Evolutionary conservation across 768 basidiomycete genomes (phyloP).

Genomic region (Collybia mongolica): DNA sequence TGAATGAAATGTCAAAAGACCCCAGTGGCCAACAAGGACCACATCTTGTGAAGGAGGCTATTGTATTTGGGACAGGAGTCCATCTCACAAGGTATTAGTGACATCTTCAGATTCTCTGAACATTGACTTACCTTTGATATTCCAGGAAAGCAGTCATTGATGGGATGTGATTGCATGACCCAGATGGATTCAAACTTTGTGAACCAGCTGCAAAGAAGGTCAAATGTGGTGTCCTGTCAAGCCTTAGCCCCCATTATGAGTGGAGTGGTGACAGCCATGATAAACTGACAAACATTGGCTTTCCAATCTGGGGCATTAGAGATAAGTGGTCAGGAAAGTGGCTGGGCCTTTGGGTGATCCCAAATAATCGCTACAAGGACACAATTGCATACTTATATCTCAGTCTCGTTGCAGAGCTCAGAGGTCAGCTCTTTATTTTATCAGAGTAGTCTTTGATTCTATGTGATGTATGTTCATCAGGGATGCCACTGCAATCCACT

Average conservation of each 20-base stretch:
- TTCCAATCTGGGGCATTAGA: slow-evolving; percentile 25
- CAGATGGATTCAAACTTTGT: slow-evolving; percentile 19
- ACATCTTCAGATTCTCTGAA: no score
- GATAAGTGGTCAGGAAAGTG: slow-evolving; percentile 25
- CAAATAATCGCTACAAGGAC: slow-evolving; percentile 21
- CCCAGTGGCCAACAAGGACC: slow-evolving; percentile 25
- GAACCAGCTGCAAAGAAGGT: slow-evolving; percentile 27
- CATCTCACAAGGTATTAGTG: slow-evolving; percentile 23
- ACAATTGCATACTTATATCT: slow-evolving; percentile 27
- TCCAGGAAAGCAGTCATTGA: slow-evolving; percentile 11
- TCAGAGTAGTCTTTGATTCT: not conserved
- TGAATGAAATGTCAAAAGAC: slow-evolving; percentile 32
- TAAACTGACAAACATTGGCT: slow-evolving; percentile 28
- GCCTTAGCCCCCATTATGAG: slow-evolving; percentile 25
- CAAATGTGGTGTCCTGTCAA: slow-evolving; percentile 6
- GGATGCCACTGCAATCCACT: slow-evolving; percentile 29
- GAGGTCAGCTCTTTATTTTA: not conserved
- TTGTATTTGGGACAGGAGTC: slow-evolving; percentile 24
- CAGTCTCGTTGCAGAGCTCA: slow-evolving; percentile 8
- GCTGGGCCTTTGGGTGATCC: slow-evolving; percentile 28
- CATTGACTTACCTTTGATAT: not conserved
- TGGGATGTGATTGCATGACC: slow-evolving; percentile 20
- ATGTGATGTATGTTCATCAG: slow-evolving; percentile 10
- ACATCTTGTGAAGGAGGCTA: slow-evolving; percentile 21
- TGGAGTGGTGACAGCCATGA: slow-evolving; percentile 35